Percentiles rank a stretch among this genome's conserved stretches.
Evolutionary conservation across 2,329 filamentous ascomycete genomes (phyloP).

Genomic region (Fusarium udum): DNA sequence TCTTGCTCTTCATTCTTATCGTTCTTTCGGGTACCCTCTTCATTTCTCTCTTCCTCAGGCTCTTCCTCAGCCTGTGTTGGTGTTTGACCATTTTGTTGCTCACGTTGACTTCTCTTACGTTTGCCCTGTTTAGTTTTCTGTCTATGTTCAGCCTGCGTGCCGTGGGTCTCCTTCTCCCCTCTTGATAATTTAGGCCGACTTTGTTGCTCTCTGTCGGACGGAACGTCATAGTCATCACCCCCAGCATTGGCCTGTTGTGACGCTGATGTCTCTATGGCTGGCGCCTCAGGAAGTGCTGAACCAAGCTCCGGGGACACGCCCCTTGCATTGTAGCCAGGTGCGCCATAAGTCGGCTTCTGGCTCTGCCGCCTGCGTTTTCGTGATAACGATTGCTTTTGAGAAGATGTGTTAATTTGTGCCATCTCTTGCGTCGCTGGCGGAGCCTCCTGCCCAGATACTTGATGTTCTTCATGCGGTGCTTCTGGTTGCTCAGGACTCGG

Average conservation of each 20-base stretch:
- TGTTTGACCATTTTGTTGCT: not conserved
- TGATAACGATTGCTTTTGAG: not conserved
- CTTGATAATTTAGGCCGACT: not conserved
- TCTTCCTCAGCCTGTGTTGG: not conserved
- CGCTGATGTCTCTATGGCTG: not conserved
- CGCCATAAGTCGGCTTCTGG: constrained; percentile 15
- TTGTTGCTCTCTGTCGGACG: not conserved
- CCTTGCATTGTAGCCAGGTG: not conserved
- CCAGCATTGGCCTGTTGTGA: not conserved
- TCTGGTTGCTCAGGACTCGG: not conserved
- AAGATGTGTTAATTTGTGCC: not conserved
- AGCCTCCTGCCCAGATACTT: not conserved
- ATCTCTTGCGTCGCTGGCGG: not conserved
- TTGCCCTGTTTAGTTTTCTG: not conserved
- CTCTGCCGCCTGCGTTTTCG: constrained; percentile 12
- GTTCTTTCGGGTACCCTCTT: not conserved
- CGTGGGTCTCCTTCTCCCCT: not conserved
- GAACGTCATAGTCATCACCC: not conserved
- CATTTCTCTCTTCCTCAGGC: not conserved
- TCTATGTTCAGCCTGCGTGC: not conserved
- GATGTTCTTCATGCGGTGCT: not conserved
- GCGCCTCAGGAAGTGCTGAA: not conserved
- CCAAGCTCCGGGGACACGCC: constrained; percentile 25
- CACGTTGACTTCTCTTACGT: not conserved
- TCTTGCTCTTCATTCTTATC: not conserved